A percentile compares a stretch with the other conserved stretches of the same genome.
Conservation (phyloP, 441 rosid species). For the Raphanus hybrid region DNA sequence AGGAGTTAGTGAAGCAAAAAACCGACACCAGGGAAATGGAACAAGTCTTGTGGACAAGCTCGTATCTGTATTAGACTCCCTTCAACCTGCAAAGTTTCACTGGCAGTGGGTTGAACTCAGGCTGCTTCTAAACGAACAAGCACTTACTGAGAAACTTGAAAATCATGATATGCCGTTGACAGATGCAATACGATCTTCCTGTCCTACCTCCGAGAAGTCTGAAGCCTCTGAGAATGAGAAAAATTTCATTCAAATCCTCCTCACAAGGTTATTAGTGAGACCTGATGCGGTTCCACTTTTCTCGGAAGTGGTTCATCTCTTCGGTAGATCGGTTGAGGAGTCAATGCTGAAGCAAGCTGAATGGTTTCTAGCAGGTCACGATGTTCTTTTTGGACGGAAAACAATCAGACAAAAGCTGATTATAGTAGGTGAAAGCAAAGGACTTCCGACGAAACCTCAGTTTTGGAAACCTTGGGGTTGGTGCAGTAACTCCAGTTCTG, state of each 20-base stretch:
- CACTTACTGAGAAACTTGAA: conserved; percentile 86
- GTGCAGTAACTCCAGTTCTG: conserved; percentile 58
- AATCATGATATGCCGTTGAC: conserved; percentile 68
- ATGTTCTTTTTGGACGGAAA: conserved; percentile 93
- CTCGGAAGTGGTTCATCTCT: conserved; percentile 95
- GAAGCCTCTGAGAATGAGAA: conserved; percentile 93
- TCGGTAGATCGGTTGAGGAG: conserved; percentile 95
- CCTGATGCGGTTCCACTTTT: conserved; percentile 97
- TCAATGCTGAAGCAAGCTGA: conserved; percentile 88
- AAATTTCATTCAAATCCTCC: conserved; percentile 83
- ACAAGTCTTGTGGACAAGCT: conserved; percentile 86
- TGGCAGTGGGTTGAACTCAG: conserved; percentile 99
- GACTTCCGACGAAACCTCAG: conserved; percentile 78
- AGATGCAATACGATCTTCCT: conserved; percentile 80
- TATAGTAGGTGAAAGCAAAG: conserved; percentile 79
- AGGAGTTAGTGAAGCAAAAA: conserved; percentile 59
- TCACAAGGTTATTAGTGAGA: conserved; percentile 95
- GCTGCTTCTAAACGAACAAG: conserved; percentile 97
- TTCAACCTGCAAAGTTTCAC: conserved; percentile 98
- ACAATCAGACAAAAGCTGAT: conserved; percentile 84
- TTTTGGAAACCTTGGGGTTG: conserved; percentile 99
- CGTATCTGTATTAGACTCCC: conserved; percentile 74
- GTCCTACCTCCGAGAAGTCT: conserved; percentile 71
- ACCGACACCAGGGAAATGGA: conserved; percentile 58
- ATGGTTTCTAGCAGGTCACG: conserved; percentile 91